Evolutionary conservation across 1,284 basidiomycete genomes (phyloP), one percentile per base, ranked within the genome.

Genomic region (Ustilago loliicola): DNA sequence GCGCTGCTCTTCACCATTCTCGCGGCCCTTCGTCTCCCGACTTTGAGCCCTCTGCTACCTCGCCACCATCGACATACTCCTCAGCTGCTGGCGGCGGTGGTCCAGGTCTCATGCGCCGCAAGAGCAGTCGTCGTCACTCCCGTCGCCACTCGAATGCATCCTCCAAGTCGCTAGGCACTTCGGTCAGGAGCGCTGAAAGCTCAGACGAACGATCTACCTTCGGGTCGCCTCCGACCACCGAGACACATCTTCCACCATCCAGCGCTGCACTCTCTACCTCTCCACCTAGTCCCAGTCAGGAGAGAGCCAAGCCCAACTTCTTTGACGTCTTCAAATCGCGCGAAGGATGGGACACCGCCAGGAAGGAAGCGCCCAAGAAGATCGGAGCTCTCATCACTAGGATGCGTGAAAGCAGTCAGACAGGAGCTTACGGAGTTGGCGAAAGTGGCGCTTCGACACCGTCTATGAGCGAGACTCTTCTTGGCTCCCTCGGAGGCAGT

Each of bases 301-400:
- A 78, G 21, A 69, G 71, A 47, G 54, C 56, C 40, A 68, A 63
- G 21, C 60, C 72, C 50, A 71, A 71, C 67, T 80, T 85, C 50
- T 68, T 84, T 42, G 83, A 85, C 8, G 80, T 72, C 3, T 77
- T 85, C 50, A 80, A 83, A 23, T 73, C 75, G 23, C 78, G 80
- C 34, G 84, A 85, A 42, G 78, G 72, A 15, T 85, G 84, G 83
- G 84, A 85, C 29, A 62, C 70, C 2, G 82, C 82, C 3, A 51
- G 80, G 3, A 83, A 83, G 48, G 82, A 83, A 29, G 83, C 82
- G n/a, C 83, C 84, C 15, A 83, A 82, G 63, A 82, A 83, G 66
- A 64, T 85, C 29, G 81, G 83, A 19, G 84, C 83, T 3, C 69
- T 86, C 48, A 77, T 86, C 56, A 77, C 36, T 23, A 69, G 83